These are phyloP conservation scores for Cordyceps farinosa DNA, from an alignment of 2,329 filamentous ascomycete genomes.

Conservation along the genomic window DNA sequence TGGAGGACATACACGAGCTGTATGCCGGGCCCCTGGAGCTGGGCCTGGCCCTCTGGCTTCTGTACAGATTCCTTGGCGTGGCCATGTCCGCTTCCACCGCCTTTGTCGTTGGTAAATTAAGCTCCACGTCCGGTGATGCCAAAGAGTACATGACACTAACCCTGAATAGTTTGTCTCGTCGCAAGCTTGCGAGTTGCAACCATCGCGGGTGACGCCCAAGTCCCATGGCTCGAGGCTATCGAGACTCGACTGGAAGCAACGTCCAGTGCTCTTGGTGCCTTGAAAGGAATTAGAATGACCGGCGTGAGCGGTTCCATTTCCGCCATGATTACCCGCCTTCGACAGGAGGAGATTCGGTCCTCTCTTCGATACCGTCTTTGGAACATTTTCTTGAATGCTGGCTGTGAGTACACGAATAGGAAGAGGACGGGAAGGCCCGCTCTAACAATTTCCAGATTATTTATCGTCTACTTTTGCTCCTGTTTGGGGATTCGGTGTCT, in stretches of 20 bases:
- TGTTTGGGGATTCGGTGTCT: conserved; percentile 22
- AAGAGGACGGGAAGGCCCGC: too few relatives aligned
- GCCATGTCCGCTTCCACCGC: conserved; percentile 23
- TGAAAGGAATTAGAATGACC: conserved; percentile 42
- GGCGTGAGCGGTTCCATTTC: conserved; percentile 35
- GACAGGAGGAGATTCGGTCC: conserved; percentile 35
- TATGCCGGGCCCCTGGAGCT: conserved; percentile 36
- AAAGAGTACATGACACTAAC: background rate
- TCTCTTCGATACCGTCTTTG: conserved; percentile 26
- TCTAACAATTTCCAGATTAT: conserved; percentile 10
- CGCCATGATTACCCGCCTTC: conserved; percentile 31
- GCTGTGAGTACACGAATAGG: conserved; percentile 17
- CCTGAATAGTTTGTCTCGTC: conserved; percentile 14
- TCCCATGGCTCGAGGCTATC: conserved; percentile 27
- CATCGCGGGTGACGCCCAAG: conserved; percentile 24
- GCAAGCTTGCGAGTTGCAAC: conserved; percentile 24
- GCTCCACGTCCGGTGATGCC: background rate
- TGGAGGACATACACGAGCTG: conserved; percentile 31
- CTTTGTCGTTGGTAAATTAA: conserved; percentile 22
- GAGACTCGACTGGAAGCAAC: conserved; percentile 26
- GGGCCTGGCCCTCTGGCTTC: conserved; percentile 32
- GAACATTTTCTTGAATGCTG: conserved; percentile 19
- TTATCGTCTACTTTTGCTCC: conserved; percentile 21
- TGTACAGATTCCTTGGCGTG: conserved; percentile 27
- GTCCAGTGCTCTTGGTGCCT: conserved; percentile 25